Conservation (phyloP, 169 alveolate species). For the Plasmodium adleri region DNA sequence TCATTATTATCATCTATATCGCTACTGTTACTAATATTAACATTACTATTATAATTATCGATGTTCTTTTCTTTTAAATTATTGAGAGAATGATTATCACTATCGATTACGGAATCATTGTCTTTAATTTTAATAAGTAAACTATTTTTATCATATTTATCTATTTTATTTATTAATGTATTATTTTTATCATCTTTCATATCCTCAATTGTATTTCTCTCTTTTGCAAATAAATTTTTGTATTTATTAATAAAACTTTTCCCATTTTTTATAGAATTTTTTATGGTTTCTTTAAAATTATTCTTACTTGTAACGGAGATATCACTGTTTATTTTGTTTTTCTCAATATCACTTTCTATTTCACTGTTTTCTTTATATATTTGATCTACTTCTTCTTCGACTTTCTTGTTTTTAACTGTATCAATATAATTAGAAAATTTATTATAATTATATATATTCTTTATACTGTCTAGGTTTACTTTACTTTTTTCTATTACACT, state of each 20-base stretch:
- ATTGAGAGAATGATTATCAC: too few species aligned
- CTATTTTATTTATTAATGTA: not conserved
- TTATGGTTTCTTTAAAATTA: constrained; percentile 14
- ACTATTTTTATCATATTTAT: constrained; percentile 23
- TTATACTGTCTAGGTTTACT: constrained; percentile 37
- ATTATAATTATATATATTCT: constrained; percentile 55
- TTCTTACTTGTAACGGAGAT: constrained; percentile 26
- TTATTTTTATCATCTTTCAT: constrained; percentile 26
- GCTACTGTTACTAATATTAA: constrained; percentile 16
- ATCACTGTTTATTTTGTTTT: constrained; percentile 18
- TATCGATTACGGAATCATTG: constrained; percentile 10
- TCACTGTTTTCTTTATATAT: constrained; percentile 6
- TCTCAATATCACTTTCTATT: constrained; percentile 13
- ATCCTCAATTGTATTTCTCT: constrained; percentile 9
- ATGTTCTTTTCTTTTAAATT: not conserved
- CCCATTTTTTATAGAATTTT: constrained; percentile 28
- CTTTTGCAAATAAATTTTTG: constrained; percentile 20
- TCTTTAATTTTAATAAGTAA: constrained; percentile 5
- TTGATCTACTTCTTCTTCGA: constrained; percentile 7
- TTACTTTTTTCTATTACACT: constrained; percentile 29
- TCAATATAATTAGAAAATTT: constrained; percentile 39
- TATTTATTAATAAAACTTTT: constrained; percentile 13
- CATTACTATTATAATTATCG: constrained; percentile 17
- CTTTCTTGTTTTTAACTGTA: constrained; percentile 40
- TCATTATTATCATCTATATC: constrained; percentile 12